phyloP scores from a whole-genome alignment of 2,329 filamentous ascomycete genomes.

The Dissoconium aciculare region DNA sequence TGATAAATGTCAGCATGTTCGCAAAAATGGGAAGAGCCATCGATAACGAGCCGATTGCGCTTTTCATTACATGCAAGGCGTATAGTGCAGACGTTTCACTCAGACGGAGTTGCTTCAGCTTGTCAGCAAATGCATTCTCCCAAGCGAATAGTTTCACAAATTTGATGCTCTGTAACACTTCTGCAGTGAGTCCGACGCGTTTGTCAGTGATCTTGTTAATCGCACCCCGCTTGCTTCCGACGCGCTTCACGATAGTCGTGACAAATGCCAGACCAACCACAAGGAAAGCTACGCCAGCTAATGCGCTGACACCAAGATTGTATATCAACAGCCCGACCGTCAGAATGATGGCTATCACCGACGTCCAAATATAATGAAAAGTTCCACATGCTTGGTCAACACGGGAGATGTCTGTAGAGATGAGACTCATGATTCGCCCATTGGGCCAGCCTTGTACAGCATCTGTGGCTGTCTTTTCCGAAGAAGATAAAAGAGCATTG shows the following conservation, averaged over 20 bases:
- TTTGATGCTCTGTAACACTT: conserved; percentile 74
- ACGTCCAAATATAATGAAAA: conserved; percentile 78
- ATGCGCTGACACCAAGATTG: conserved; percentile 71
- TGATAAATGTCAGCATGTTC: conserved; percentile 82
- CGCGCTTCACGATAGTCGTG: too few species aligned
- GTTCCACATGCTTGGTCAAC: conserved; percentile 69
- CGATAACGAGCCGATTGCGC: conserved; percentile 62
- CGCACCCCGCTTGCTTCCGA: conserved; percentile 55
- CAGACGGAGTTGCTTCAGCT: conserved; percentile 54
- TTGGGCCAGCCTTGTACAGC: conserved; percentile 61
- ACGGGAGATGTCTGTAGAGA: conserved; percentile 83
- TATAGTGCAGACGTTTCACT: conserved; percentile 66
- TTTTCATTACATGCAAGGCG: conserved; percentile 59
- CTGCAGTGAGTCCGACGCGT: conserved; percentile 70
- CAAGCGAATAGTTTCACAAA: conserved; percentile 92
- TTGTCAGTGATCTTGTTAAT: conserved; percentile 89
- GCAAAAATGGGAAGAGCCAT: conserved; percentile 76
- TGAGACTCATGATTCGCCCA: conserved; percentile 71
- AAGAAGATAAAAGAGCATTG: too few species aligned
- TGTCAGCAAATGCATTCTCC: conserved; percentile 69
- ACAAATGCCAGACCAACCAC: conserved; percentile 57
- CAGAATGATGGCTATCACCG: conserved; percentile 58
- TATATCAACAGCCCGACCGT: conserved; percentile 62
- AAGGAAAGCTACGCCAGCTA: conserved; percentile 68
- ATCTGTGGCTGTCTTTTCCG: conserved; percentile 29